Percentiles rank a stretch among this genome's conserved stretches.
These are phyloP conservation scores for Leccinum holopus DNA, from an alignment of 1,284 basidiomycete genomes.

Conservation along the genomic window DNA sequence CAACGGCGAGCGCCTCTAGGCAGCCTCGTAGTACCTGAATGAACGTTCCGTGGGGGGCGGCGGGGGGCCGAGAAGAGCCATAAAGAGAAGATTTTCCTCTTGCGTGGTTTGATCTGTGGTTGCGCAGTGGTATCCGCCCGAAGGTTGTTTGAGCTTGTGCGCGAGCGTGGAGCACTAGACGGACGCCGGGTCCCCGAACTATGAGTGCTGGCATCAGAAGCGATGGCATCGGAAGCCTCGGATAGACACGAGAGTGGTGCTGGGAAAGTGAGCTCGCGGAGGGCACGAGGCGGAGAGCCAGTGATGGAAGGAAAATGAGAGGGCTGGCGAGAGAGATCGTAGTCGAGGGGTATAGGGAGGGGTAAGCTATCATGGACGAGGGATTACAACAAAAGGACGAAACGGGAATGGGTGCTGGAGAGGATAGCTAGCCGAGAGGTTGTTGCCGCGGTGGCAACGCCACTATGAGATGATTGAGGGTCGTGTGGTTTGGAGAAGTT, in stretches of 20 bases:
- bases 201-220: slow-evolving; percentile 10
- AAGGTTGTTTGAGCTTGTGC: slow-evolving; percentile 28
- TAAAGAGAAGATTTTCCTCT: slow-evolving; percentile 28
- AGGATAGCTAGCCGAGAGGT: slow-evolving; percentile 47
- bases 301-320: slow-evolving; percentile 18
- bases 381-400: slow-evolving; percentile 62
- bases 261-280: slow-evolving; percentile 67
- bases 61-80: neutral
- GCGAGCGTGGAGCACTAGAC: slow-evolving; percentile 41
- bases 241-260: slow-evolving; percentile 38
- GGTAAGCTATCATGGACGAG: slow-evolving; percentile 56
- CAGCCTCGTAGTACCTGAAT: slow-evolving; percentile 50
- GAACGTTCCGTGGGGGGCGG: slow-evolving; percentile 55
- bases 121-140: slow-evolving; percentile 13
- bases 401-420: slow-evolving; percentile 64
- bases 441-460: slow-evolving; percentile 23
- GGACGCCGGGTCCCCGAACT: slow-evolving; percentile 7
- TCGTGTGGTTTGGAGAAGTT: slow-evolving; percentile 40
- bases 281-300: slow-evolving; percentile 29
- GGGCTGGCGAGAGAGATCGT: slow-evolving; percentile 33
- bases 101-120: slow-evolving; percentile 18
- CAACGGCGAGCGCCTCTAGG: slow-evolving; percentile 48
- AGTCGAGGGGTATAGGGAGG: slow-evolving; percentile 45
- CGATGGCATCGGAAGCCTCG: slow-evolving; percentile 17
- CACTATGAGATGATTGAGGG: slow-evolving; percentile 37